A percentile compares a stretch with the other conserved stretches of the same genome.
phyloP scores from a whole-genome alignment of 139 green algal species.

The Pedinophyceae sp. region DNA sequence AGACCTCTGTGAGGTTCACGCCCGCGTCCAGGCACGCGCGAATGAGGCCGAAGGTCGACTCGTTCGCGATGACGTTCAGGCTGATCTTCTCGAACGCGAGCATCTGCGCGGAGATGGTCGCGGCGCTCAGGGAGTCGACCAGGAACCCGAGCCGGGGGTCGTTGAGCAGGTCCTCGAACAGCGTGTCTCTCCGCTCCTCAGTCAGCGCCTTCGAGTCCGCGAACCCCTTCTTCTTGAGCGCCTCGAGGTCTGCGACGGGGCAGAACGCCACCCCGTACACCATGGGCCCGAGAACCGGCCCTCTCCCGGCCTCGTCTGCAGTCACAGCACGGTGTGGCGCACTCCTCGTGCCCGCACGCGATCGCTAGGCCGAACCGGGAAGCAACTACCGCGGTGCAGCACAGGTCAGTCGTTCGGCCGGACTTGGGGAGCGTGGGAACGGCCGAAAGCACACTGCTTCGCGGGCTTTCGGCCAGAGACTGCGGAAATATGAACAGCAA shows the following conservation, averaged over 20 bases:
- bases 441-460: no score
- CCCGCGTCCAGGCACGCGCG: slow-evolving; percentile 33
- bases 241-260: slow-evolving; percentile 9
- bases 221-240: slow-evolving; percentile 26
- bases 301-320: slow-evolving; percentile 72
- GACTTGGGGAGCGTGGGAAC: neutral
- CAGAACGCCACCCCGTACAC: slow-evolving; percentile 49
- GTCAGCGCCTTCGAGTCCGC: slow-evolving; percentile 69
- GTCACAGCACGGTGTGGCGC: neutral
- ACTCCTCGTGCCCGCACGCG: neutral
- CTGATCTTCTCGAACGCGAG: slow-evolving; percentile 21
- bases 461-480: no score
- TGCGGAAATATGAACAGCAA: neutral
- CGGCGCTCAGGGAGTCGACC: slow-evolving; percentile 45
- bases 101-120: slow-evolving; percentile 40
- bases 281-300: slow-evolving; percentile 80
- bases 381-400: neutral
- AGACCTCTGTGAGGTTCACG: slow-evolving; percentile 57
- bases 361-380: neutral
- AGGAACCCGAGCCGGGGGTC: slow-evolving; percentile 35
- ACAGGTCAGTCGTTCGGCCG: neutral
- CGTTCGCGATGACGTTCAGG: slow-evolving; percentile 52
- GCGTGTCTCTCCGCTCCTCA: slow-evolving; percentile 34
- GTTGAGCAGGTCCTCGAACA: slow-evolving; percentile 41
- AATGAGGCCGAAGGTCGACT: slow-evolving; percentile 49